Conservation (phyloP, 2,329 filamentous ascomycete genomes). For the Botryotinia calthae region DNA sequence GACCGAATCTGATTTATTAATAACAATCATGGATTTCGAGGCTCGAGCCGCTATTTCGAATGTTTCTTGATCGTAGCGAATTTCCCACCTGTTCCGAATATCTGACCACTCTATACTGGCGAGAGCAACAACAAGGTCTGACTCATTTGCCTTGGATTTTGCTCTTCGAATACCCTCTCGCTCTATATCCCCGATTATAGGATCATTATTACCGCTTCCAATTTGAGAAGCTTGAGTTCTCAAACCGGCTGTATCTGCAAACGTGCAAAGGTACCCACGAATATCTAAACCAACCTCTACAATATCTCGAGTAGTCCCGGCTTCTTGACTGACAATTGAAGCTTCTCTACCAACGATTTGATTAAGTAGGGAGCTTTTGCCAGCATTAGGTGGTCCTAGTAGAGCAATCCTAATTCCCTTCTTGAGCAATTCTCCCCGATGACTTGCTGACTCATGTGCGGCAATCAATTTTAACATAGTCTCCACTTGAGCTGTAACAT, state of each 20-base stretch:
- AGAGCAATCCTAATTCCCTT: conserved; percentile 84
- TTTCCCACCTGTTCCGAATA: conserved; percentile 43
- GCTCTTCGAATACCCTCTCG: conserved; percentile 88
- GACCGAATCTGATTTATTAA: conserved; percentile 62
- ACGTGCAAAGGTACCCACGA: conserved; percentile 84
- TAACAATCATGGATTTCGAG: conserved; percentile 50
- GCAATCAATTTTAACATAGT: conserved; percentile 61
- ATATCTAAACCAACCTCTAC: conserved; percentile 90
- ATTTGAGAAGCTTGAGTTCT: conserved; percentile 46
- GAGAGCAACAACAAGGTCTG: conserved; percentile 81
- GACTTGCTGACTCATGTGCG: conserved; percentile 71
- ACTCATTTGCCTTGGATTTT: conserved; percentile 73
- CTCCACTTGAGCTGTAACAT: conserved; percentile 64
- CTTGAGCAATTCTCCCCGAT: conserved; percentile 77
- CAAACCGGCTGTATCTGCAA: conserved; percentile 93
- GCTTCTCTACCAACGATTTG: conserved; percentile 86
- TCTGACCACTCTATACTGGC: conserved; percentile 62
- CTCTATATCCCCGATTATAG: conserved; percentile 69
- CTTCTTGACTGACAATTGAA: conserved; percentile 90
- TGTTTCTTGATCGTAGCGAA: conserved; percentile 55
- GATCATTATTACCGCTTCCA: conserved; percentile 21
- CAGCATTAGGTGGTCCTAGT: conserved; percentile 87
- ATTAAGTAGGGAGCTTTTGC: conserved; percentile 93
- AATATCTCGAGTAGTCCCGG: conserved; percentile 90
- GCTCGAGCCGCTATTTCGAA: conserved; percentile 51